Evolutionary conservation across 495 filamentous ascomycete species (phyloP).

Genomic region (Aspergillus avenaceus): DNA sequence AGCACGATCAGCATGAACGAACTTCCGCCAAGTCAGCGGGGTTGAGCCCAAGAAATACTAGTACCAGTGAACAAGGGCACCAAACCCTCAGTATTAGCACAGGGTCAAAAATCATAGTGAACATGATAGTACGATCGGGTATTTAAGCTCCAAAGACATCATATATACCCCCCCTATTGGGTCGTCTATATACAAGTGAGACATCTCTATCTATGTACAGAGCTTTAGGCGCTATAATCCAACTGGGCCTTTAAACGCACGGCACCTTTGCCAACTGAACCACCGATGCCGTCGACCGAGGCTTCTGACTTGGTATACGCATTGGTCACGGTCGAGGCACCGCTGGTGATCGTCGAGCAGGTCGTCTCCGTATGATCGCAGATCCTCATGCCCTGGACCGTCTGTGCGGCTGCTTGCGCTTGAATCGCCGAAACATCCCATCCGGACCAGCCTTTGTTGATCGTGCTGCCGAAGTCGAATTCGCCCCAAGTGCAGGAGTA

Average conservation of each 20-base stretch:
- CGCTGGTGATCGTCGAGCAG: constrained; percentile 32
- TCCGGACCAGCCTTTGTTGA: constrained; percentile 36
- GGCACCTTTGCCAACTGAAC: constrained; percentile 24
- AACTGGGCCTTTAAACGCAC: constrained; percentile 26
- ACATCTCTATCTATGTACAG: background rate
- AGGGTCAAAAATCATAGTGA: too few species aligned
- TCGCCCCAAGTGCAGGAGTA: constrained; percentile 45
- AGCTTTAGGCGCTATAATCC: constrained; percentile 27
- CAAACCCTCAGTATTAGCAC: too few species aligned
- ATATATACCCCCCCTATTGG: background rate
- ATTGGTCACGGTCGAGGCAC: constrained; percentile 24
- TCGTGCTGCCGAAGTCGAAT: constrained; percentile 34
- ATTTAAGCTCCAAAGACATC: background rate
- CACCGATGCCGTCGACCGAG: constrained; percentile 33
- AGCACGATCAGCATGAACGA: too few species aligned
- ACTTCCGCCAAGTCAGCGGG: too few species aligned
- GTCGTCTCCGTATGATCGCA: constrained; percentile 25
- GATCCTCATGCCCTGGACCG: constrained; percentile 36
- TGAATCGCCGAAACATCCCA: constrained; percentile 48
- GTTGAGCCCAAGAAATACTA: too few species aligned
- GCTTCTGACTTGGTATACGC: constrained; percentile 30
- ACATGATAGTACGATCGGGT: background rate
- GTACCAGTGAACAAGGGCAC: too few species aligned
- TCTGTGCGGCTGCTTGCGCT: constrained; percentile 28
- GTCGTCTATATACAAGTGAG: background rate